Conservation (phyloP, 768 basidiomycete species). For the Boletus reticulatus region DNA sequence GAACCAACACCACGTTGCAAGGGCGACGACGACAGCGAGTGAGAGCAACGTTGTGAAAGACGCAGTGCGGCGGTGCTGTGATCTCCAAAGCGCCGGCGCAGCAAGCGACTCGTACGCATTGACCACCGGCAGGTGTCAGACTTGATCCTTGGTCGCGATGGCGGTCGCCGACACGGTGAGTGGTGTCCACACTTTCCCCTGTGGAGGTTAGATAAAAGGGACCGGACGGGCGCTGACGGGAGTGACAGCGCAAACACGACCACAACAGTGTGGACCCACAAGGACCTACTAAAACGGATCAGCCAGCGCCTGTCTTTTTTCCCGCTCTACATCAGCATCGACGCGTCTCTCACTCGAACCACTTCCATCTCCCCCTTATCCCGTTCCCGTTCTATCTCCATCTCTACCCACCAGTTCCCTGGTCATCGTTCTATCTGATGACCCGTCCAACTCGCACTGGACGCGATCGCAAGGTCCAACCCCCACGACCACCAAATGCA, state of each 20-base stretch:
- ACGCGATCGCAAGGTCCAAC: slow-evolving; percentile 27
- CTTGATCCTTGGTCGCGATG: slow-evolving; percentile 9
- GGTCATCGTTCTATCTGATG: slow-evolving; percentile 19
- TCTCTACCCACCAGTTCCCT: slow-evolving; percentile 6
- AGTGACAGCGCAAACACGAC: slow-evolving; percentile 24
- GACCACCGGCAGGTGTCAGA: slow-evolving; percentile 13
- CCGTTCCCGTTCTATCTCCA: not conserved
- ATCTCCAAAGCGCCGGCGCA: not conserved
- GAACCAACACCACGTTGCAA: slow-evolving; percentile 1
- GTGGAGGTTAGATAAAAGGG: slow-evolving; percentile 12
- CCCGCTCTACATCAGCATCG: slow-evolving; percentile 19
- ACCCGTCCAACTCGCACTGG: slow-evolving; percentile 15
- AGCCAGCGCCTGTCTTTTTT: slow-evolving; percentile 21
- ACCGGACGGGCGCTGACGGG: not conserved
- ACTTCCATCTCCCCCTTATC: slow-evolving; percentile 16
- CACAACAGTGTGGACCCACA: slow-evolving; percentile 37
- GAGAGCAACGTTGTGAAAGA: not conserved
- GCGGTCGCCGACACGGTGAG: slow-evolving; percentile 13
- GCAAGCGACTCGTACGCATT: slow-evolving; percentile 8
- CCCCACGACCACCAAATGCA: slow-evolving; percentile 74
- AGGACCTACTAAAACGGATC: slow-evolving; percentile 34
- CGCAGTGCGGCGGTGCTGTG: not conserved
- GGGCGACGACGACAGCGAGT: not conserved
- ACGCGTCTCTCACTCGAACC: slow-evolving; percentile 27
- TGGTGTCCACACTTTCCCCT: slow-evolving; percentile 8